A percentile compares a stretch with the other conserved stretches of the same genome.
Conservation (phyloP, 176 grass and related monocot species). For the Rhynchospora pubera region DNA sequence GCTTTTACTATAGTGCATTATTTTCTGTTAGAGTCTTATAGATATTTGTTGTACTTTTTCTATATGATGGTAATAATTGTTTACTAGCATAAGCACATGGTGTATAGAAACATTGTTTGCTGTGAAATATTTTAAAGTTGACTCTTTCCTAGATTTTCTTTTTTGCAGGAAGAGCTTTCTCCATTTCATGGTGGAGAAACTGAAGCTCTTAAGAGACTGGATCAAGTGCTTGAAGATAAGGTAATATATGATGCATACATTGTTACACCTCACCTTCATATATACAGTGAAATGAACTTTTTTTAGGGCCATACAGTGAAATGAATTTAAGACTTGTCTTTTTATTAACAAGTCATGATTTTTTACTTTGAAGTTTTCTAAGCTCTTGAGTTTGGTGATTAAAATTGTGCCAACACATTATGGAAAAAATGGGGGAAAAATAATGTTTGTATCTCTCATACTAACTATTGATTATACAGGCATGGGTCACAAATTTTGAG, state of each 20-base stretch:
- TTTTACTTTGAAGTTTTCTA: background rate
- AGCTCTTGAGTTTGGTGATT: background rate
- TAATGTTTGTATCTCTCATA: background rate
- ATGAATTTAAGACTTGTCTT: background rate
- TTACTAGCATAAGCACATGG: background rate
- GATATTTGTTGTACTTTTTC: too few relatives aligned
- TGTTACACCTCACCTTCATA: background rate
- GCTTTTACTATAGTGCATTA: background rate
- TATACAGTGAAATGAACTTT: background rate
- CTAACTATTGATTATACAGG: constrained; percentile 26
- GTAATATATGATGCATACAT: constrained; percentile 17
- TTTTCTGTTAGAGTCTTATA: too few relatives aligned
- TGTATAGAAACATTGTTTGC: background rate
- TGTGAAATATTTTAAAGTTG: background rate
- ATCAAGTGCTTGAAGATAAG: constrained; percentile 57
- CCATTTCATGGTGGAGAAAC: constrained; percentile 60
- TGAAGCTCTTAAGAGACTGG: constrained; percentile 70
- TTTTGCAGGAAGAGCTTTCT: constrained; percentile 62
- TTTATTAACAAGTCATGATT: background rate
- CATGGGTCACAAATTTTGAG: constrained; percentile 89
- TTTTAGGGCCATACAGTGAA: too few relatives aligned
- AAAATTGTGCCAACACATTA: background rate
- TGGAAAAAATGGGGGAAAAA: background rate
- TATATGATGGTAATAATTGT: background rate
- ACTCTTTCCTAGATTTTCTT: background rate